A percentile compares a stretch with the other conserved stretches of the same genome.
Conservation (phyloP, 2,329 filamentous ascomycete genomes). For the Leptodontidium sp. region DNA sequence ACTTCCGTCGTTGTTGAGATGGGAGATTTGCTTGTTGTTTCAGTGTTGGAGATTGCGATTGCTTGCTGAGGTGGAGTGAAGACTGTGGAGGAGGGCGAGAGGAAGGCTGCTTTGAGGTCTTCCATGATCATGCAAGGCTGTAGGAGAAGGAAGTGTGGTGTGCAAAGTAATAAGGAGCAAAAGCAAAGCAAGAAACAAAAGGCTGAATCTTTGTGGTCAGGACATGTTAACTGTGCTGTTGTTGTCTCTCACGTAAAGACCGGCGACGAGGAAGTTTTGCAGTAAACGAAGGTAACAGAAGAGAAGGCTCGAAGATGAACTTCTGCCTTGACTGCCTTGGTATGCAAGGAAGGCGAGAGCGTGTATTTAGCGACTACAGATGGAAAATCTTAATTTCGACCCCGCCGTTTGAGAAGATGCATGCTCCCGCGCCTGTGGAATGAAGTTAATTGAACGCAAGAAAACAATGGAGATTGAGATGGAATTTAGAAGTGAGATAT, state of each 20-base stretch:
- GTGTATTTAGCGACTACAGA: neutral
- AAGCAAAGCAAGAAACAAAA: slow-evolving; percentile 3
- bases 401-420: neutral
- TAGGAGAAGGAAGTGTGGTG: neutral
- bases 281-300: neutral
- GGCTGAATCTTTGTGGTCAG: neutral
- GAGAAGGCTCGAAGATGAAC: neutral
- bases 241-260: too few relatives aligned
- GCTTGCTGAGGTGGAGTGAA: neutral
- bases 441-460: neutral
- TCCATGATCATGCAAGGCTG: neutral
- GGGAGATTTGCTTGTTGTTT: neutral
- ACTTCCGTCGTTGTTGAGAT: neutral
- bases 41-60: too few relatives aligned
- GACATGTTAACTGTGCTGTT: neutral
- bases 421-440: neutral
- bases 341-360: neutral
- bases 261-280: too few relatives aligned
- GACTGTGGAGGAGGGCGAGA: neutral
- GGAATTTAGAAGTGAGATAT: neutral
- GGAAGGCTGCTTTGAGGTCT: slow-evolving; percentile 2
- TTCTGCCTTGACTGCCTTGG: too few relatives aligned
- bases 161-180: neutral
- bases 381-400: neutral
- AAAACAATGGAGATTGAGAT: neutral